Evolutionary conservation across 148 eudicot genomes (phyloP), one percentile per base, ranked within the genome.

Genomic region (Amaranthus cruentus): DNA sequence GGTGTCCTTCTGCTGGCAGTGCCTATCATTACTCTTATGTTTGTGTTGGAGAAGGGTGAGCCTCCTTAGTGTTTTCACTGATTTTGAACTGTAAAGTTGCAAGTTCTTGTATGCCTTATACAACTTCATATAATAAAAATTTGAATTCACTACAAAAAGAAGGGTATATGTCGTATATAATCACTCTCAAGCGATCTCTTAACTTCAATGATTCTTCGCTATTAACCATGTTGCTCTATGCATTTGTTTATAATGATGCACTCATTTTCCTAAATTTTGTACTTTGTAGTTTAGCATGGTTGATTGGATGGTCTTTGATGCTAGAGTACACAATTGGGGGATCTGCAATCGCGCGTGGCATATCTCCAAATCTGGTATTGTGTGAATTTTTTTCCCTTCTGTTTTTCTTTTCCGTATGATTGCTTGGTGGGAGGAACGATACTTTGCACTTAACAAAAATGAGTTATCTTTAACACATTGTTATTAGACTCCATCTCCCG

Each of bases 1-100:
- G 96, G n/a, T 92, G 92, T 79, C 97, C 97, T 73, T 92, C 95
- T 6, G 97, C 97, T 47, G 97, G 97, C 57, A 91, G 97, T 79
- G 93, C 97, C 75, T 91, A 91, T 84, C 97, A 91, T 71, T 91
- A 91, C 78, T 79, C 97, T 4, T 91, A 91, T 78, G 87, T 91
- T 47, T 91, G 97, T 58, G 87, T 85, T 51, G 97, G 97, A 47
- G 97, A 91, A 86, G 91, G 97, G 97, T 91, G 79, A 83, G 70
- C 73, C 56, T 49, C 73, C 48, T 47, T 12, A 66, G 21, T 48
- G 64, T 70, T 18, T 1, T 71, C 66, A 11, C 59, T 62, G 68
- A 15, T 69, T 46, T 6, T 56, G n/a, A 66, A 66, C 38, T 28
- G 38, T 28, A 7, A 53, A 51, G 5, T 46, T n/a, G 55, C n/a